Evolutionary conservation across 2,329 filamentous ascomycete species (phyloP), one percentile per base, ranked within the genome.

Genomic region (Trichoderma sp.): DNA sequence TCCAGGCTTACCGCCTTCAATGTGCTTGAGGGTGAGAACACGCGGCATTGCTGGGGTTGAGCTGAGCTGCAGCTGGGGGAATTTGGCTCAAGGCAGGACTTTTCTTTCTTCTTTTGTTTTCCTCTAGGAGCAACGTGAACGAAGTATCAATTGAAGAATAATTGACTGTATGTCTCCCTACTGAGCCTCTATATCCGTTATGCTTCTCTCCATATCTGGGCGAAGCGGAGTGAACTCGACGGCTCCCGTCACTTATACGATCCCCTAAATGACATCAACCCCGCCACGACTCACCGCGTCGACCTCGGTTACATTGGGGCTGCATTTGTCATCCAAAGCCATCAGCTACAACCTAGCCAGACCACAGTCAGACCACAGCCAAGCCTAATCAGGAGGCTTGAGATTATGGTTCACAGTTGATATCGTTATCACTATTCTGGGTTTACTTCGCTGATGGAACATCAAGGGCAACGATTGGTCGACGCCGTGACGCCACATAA

Each of bases 1-100:
- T 65, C 93, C 93, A 9, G 93, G 93, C 79, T 93, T 94, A 71
- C 90, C 77, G 56, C 72, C 91, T 70, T 92, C 89, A 59, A 90
- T 81, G 69, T 91, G 83, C 72, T 88, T 83, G 68, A 93, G 82
- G 28, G 84, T 83, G 63, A 92, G 83, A 65, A 84, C 83, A 51
- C 79, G 76, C 64, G 83, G 80, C 84, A 86, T 86, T 15, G 64
- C 73, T 58, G 63, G 3, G 58, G 14, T 14, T 52, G 30, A 34
- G 30, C 30, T 44, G 15, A n/a, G 10, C 14, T 34, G 28, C 14
- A 12, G 21, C 17, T 14, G 28, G 17, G 43, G 9, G 34, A 39
- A 5, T 14, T 24, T 14, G 34, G 34, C 34, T 39, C 34, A 39
- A 39, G 34, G 34, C 3, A 39, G 34, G 5, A 14, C 1, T 44